Evolutionary conservation across 1,139 yeast genomes (phyloP), one percentile per base, ranked within the genome.

Genomic region (Magnusiomyces tetraspermus): DNA sequence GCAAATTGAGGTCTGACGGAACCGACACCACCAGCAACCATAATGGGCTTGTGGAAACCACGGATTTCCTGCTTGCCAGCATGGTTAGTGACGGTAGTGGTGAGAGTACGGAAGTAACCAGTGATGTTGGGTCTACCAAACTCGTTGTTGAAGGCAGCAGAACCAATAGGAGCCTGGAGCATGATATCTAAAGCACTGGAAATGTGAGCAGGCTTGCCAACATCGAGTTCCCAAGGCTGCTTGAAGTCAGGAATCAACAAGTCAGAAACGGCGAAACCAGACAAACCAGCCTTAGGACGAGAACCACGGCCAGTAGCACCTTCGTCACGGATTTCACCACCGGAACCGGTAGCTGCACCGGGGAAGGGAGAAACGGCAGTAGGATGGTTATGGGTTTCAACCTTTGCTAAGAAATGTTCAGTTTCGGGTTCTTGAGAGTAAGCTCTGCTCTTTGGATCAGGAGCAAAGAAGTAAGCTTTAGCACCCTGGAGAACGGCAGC

Each of bases 241-340:
- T 76, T 78, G 64, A 83, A 78, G 30, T 75, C 80, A 48, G 98
- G 98, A 61, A 94, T 90, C 59, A 81, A 76, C 67, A 94, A 78
- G 70, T 94, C 98, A 46, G 95, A 83, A 19, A 89, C 97, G 8
- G 95, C 79, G 70, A 82, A 94, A 5, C 99, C 99, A 52, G 95
- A 77, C 59, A 94, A 76, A 53, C 99, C 99, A 63, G 97, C 96
- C 71, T 92, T 92, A 45, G 97, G 82, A 70, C 88, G 87, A 26
- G 98, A 92, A 51, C 99, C 99, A 69, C 97, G 81, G 59, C 99
- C 99, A 22, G 92, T 96, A 30, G 99, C 98, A 72, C 97, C 98
- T 73, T 94, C 99, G 70, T 94, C 99, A 77, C 99, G 86, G 64
- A 94, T 94, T 72, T 94, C 99, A 73, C 99, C 99, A 69, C 99